These are phyloP conservation scores for Anthostomella pinea DNA, from an alignment of 2,329 filamentous ascomycete genomes.

Conservation along the genomic window DNA sequence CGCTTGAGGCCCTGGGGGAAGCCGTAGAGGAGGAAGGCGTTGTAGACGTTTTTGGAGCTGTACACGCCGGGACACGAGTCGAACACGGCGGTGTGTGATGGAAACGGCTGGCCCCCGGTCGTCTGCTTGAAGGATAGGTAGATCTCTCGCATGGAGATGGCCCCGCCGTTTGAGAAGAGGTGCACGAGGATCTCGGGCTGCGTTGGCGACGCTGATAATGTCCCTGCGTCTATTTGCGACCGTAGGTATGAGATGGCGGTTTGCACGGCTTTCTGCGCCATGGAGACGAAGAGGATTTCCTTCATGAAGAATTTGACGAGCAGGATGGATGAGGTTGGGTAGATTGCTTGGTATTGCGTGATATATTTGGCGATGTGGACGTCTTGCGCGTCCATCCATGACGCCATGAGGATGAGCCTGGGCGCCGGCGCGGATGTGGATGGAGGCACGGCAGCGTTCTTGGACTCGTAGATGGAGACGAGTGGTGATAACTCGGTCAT, in stretches of 20 bases:
- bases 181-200: slow-evolving; percentile 43
- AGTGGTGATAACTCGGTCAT: slow-evolving; percentile 29
- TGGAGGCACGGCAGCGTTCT: slow-evolving; percentile 4
- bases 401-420: slow-evolving; percentile 45
- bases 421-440: slow-evolving; percentile 29
- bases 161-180: slow-evolving; percentile 53
- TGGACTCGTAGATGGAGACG: slow-evolving; percentile 28
- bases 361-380: slow-evolving; percentile 52
- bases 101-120: slow-evolving; percentile 32
- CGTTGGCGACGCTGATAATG: slow-evolving; percentile 17
- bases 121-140: slow-evolving; percentile 33
- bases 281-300: slow-evolving; percentile 34
- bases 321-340: slow-evolving; percentile 45
- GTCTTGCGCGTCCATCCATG: slow-evolving; percentile 52
- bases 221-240: slow-evolving; percentile 25
- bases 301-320: slow-evolving; percentile 41
- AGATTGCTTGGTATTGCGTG: slow-evolving; percentile 41
- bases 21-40: slow-evolving; percentile 36
- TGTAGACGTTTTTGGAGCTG: slow-evolving; percentile 37
- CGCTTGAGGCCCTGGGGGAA: slow-evolving; percentile 32
- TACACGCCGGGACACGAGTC: slow-evolving; percentile 50
- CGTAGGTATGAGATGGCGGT: slow-evolving; percentile 41
- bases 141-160: slow-evolving; percentile 39
- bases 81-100: slow-evolving; percentile 42
- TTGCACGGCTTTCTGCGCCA: slow-evolving; percentile 33